Base-by-base conservation (phyloP, 441 rosid genomes). In the Adansonia grandidieri region DNA sequence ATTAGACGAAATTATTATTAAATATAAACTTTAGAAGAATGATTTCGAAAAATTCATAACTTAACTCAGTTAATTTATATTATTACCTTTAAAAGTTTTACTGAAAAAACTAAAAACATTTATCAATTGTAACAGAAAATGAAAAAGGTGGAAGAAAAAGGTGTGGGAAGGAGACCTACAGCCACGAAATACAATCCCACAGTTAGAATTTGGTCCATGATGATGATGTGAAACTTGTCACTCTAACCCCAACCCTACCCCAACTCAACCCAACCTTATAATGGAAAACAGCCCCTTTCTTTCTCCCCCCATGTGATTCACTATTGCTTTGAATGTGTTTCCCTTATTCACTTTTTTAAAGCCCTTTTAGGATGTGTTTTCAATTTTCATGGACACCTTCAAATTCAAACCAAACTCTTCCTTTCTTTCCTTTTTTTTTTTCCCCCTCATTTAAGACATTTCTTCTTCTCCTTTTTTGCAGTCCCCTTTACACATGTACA, bases 401-500 rank as follows among this genome's bases (percentile, higher is more conserved):
- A 57, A 62, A 13, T 42, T 62, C 67, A 13, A 62, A 62, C 9
- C 67, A 62, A 62, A n/a, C 44, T 61, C 65, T 5, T 28, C 44
- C 6, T 5, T 40, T 40, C 44, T 5, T 40, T 40, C 6, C 44
- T 61, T 11, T 13, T 32, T 13, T 32, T 60, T 17, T 28, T 62
- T 32, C 11, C 44, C 51, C 19, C 63, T 15, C 22, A 42, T 51
- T 40, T 64, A 48, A 51, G n/a, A 54, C 51, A 32, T 56, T 45
- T 69, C 67, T 28, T 28, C 32, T 28, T 28, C 32, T 61, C 20
- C 14, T 56, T 37, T 14, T 72, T 28, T 56, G 40, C 63, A 14
- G 42, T 13, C 66, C 51, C 28, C 62, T 51, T 65, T 9, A 77
- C 37, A 22, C 51, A 51, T 17, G 45, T 45, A 66, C 80, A 69